Base-by-base conservation (phyloP, 805 yeast genomes). In the Ogataea polymorpha region DNA sequence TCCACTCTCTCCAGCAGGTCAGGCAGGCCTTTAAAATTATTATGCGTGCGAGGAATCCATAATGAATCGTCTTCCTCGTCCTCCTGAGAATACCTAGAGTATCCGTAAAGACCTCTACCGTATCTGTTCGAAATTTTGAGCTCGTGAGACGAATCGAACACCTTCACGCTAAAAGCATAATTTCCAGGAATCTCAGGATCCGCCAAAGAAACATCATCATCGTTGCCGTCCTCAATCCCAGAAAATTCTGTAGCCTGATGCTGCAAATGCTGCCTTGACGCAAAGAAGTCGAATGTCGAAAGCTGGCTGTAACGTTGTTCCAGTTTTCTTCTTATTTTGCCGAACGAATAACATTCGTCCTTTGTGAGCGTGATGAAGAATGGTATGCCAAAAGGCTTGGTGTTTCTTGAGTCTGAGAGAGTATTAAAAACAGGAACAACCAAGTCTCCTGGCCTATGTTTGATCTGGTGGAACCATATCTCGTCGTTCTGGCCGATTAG, bases 371-470 rank as follows among this genome's bases (percentile, higher is more conserved):
- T 71, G 21, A 89, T 67, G 50, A 89, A 80, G 51, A 87, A 78
- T 2, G 98, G 98, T 1, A 81, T 59, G 2, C 89, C 95, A 63
- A 88, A 85, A 1, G 80, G 62, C 31, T 70, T 70, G 1, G 72
- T 68, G 37, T 64, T 62, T 1, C 67, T 59, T 17, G 48, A 42
- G 50, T 71, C 54, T 30, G 60, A 44, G 26, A 58, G 54, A 0
- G 75, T 65, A 46, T 71, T 80, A 41, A 80, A 61, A 0, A 85
- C 80, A 0, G 93, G 91, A 7, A 83, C 68, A 16, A 82, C 65
- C 5, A 77, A 49, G 49, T 77, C 77, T 28, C 72, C 76, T 3
- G 77, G 71, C 5, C 63, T 62, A 32, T 63, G 68, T 39, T 15
- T 54, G 34, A 48, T 58, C 59, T 49, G 65, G 55, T 88, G 86